Conservation (phyloP, 495 filamentous ascomycete species). For the Penicillium paxilli region DNA sequence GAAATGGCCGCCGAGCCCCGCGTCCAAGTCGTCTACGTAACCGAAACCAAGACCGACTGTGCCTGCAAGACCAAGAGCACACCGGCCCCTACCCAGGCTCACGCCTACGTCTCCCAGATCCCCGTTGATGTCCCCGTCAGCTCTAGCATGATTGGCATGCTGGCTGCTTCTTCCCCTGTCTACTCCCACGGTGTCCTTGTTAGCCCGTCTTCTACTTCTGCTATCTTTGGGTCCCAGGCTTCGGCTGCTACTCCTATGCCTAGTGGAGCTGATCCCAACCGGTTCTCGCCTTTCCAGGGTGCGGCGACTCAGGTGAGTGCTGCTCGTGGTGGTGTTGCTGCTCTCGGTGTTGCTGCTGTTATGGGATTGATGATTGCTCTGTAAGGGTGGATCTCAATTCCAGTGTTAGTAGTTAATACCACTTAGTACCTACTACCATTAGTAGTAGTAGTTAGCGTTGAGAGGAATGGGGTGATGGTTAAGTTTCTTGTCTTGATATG, state of each 20-base stretch:
- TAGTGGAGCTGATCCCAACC: slow-evolving; percentile 20
- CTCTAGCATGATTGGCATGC: slow-evolving; percentile 15
- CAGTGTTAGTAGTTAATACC: too few relatives aligned
- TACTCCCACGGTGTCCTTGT: slow-evolving; percentile 15
- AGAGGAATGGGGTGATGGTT: background rate
- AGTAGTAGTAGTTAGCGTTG: too few relatives aligned
- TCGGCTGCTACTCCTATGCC: slow-evolving; percentile 17
- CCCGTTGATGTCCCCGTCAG: slow-evolving; percentile 21
- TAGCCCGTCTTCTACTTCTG: slow-evolving; percentile 16
- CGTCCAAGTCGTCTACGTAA: slow-evolving; percentile 27
- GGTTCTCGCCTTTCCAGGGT: slow-evolving; percentile 24
- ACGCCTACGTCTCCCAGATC: slow-evolving; percentile 24
- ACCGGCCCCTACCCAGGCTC: slow-evolving; percentile 4
- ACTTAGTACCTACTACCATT: too few relatives aligned
- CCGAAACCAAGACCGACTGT: slow-evolving; percentile 21
- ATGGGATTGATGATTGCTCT: slow-evolving; percentile 30
- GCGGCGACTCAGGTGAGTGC: slow-evolving; percentile 13
- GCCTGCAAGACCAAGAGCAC: slow-evolving; percentile 21
- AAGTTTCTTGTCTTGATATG: background rate
- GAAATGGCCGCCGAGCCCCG: slow-evolving; percentile 1
- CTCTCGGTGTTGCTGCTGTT: slow-evolving; percentile 24
- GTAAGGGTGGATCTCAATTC: slow-evolving; percentile 13
- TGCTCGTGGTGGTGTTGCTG: slow-evolving; percentile 11
- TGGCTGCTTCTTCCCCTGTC: slow-evolving; percentile 9
- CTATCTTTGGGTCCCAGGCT: slow-evolving; percentile 11